Evolutionary conservation across 1,284 basidiomycete genomes (phyloP), one percentile per base, ranked within the genome.

Genomic region (Coniophora puteana): DNA sequence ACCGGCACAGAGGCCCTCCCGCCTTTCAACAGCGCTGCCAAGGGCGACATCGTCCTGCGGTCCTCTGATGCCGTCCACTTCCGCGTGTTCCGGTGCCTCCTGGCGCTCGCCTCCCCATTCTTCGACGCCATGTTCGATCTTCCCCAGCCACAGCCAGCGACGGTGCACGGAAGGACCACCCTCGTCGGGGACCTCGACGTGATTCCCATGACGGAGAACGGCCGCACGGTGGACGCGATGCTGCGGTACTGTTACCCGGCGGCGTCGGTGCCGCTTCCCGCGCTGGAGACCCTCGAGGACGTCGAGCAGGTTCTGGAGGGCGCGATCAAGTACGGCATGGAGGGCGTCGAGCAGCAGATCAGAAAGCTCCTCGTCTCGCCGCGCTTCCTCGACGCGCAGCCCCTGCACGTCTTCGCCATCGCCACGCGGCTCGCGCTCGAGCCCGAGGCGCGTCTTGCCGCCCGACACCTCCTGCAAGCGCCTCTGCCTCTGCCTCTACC

Each of bases 71-170:
- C 54, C 10, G 47, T 66, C n/a, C 51, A 62, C 27, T 71, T 72
- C 42, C 51, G 49, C 12, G 55, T 66, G 4, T 48, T 63, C 41
- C 58, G 57, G 10, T 46, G 53, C 21, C 48, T 72, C 24, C 55
- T 72, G 7, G 46, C 52, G 17, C 47, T 59, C 13, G 49, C 63
- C 5, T 67, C 68, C 2, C 47, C 58, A 14, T 51, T 68, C 39
- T 72, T 74, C 47, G 47, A 56, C 17, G 51, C 54, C 18, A 67
- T 71, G 66, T 61, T 71, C 42, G 41, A 54, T 27, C 50, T 67
- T 33, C 58, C 62, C 4, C 56, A 45, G 14, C 50, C 53, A 10
- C 37, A 44, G 21, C 41, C 50, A 2, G 41, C 54, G 38, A 48
- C 36, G 21, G 33, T 47, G 22, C 27, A 49, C 12, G 52, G 49